phyloP scores from a whole-genome alignment of 768 basidiomycete species.

The Crepidotus variabilis region DNA sequence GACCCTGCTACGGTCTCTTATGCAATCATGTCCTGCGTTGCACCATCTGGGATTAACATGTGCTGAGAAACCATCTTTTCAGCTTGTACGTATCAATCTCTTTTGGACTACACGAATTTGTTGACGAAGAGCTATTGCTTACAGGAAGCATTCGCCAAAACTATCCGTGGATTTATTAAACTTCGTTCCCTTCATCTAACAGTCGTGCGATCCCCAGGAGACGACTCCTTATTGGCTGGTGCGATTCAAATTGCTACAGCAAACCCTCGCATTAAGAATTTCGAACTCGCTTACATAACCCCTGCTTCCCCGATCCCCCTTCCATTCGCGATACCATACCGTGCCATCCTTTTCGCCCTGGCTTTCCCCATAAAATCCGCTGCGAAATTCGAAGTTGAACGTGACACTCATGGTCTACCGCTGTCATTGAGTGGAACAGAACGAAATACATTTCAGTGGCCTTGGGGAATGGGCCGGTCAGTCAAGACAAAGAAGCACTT shows the following conservation, averaged over 20 bases:
- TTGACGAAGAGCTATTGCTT: not conserved
- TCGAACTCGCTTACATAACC: constrained; percentile 64
- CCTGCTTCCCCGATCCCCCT: constrained; percentile 46
- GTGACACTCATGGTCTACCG: constrained; percentile 66
- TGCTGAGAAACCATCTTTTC: constrained; percentile 67
- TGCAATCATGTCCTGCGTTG: constrained; percentile 62
- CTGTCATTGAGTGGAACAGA: constrained; percentile 48
- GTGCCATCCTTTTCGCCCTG: constrained; percentile 40
- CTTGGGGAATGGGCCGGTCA: constrained; percentile 41
- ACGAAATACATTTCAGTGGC: constrained; percentile 43
- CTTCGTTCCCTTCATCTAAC: constrained; percentile 61
- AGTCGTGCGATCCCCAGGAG: constrained; percentile 64
- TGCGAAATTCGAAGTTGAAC: constrained; percentile 54
- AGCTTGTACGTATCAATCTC: constrained; percentile 45
- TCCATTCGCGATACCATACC: constrained; percentile 38
- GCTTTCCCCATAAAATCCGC: constrained; percentile 39
- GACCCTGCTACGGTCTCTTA: constrained; percentile 63
- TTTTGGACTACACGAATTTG: not conserved
- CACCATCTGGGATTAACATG: constrained; percentile 63
- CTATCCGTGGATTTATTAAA: constrained; percentile 56
- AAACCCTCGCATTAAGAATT: constrained; percentile 64
- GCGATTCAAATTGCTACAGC: constrained; percentile 59
- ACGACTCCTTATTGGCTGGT: constrained; percentile 54
- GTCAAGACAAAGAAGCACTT: constrained; percentile 33
- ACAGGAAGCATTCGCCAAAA: constrained; percentile 62